Percentiles rank a stretch among this genome's conserved stretches.
phyloP scores from a whole-genome alignment of 2,329 filamentous ascomycete species.

The Fusarium lateritium region DNA sequence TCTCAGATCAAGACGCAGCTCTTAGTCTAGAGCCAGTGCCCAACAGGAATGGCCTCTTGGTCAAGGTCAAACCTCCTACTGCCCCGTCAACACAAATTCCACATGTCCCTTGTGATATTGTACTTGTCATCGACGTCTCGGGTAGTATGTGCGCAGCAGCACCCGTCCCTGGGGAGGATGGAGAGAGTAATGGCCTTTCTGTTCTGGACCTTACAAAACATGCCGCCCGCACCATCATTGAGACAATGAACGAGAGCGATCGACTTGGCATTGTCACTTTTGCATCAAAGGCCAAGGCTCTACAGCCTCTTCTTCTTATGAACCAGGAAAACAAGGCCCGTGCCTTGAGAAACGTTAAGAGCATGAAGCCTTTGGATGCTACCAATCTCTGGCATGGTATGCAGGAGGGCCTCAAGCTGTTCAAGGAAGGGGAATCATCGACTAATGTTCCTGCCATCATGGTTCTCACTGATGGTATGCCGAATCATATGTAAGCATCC shows the following conservation, averaged over 20 bases:
- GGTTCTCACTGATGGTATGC: slow-evolving; percentile 69
- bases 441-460: slow-evolving; percentile 65
- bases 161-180: slow-evolving; percentile 61
- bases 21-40: slow-evolving; percentile 60
- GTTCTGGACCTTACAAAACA: slow-evolving; percentile 74
- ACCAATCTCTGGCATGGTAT: slow-evolving; percentile 75
- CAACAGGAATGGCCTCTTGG: slow-evolving; percentile 58
- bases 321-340: slow-evolving; percentile 60
- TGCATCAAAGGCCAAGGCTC: slow-evolving; percentile 56
- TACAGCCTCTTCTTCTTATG: slow-evolving; percentile 66
- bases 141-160: slow-evolving; percentile 67
- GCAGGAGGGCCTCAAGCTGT: slow-evolving; percentile 63
- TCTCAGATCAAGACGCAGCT: slow-evolving; percentile 30
- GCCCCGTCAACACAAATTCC: slow-evolving; percentile 49
- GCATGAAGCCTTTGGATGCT: slow-evolving; percentile 54
- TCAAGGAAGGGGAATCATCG: slow-evolving; percentile 53
- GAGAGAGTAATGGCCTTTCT: slow-evolving; percentile 66
- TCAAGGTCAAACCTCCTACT: slow-evolving; percentile 63
- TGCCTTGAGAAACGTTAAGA: slow-evolving; percentile 59
- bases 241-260: slow-evolving; percentile 68
- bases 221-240: slow-evolving; percentile 70
- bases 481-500: slow-evolving; percentile 64
- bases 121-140: slow-evolving; percentile 74
- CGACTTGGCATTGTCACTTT: slow-evolving; percentile 73
- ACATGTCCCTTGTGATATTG: slow-evolving; percentile 71